Base-by-base conservation (phyloP, 1,284 basidiomycete genomes). In the Salmacisia buchloeana region DNA sequence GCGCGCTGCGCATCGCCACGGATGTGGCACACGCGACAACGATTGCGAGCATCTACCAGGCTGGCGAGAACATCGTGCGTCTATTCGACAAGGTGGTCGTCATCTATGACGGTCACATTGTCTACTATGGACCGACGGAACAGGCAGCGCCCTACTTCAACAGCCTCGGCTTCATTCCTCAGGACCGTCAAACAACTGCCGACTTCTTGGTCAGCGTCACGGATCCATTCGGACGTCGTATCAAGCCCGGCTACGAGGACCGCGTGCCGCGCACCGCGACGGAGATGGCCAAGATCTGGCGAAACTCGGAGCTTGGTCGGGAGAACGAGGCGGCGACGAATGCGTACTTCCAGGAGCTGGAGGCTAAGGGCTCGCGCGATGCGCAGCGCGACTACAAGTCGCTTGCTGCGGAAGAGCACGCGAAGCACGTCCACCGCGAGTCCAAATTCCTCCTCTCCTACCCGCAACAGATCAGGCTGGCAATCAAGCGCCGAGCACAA, bases 401-500 rank as follows among this genome's bases (percentile, higher is more conserved):
- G 2, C 45, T 68, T 10, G 66, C 66, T 2, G 63, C 65, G 4
- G 63, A 69, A 45, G 69, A 74, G 21, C 73, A 71, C 59, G 67
- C 67, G 29, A 67, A 64, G 36, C 46, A 46, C 56, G 60, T 62
- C n/a, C 61, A 64, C 10, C 65, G 65, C 36, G 59, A 63, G 9
- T 67, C 65, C 35, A 35, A 66, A 27, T 78, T 71, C 68, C 61
- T 72, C 63, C 65, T 76, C 60, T 70, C 69, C 5, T 65, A 67
- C 31, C 70, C 69, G 12, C 70, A 71, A 63, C 88, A 91, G 78
- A 83, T 84, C 18, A 80, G 85, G n/a, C 84, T 87, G 4, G 85
- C 88, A 57, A 86, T 89, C 83, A 72, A 80, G 10, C 82, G 89
- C 49, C 82, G 88, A 33, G 80, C 85, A n/a, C 88, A 89, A 77